Base-by-base conservation (phyloP, 441 rosid genomes). In the Pelargonium citronellum region DNA sequence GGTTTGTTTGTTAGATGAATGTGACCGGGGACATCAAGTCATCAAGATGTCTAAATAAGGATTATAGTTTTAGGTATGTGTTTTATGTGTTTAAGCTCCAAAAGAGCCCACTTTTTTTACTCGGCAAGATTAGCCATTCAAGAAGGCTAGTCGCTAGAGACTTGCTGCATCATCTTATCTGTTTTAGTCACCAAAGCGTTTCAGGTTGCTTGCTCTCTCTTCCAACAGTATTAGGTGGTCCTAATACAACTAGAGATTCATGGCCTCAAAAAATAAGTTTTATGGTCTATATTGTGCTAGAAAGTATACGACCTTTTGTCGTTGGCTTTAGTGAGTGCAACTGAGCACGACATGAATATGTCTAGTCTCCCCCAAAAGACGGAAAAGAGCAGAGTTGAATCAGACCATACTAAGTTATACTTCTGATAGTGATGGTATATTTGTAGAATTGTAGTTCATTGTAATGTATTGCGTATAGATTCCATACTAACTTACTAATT, bases 81-180 rank as follows among this genome's bases (percentile, higher is more conserved):
- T 55, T 13, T 7, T 55, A 15, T 55, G 61, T 55, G 19, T 16
- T 19, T 16, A 55, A 55, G 61, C 22, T 19, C 24, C 61, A 55
- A 20, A 55, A 19, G 64, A 20, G 34, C 64, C 64, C 64, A 58
- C 64, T 58, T 6, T 12, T 58, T 58, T 58, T 58, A 19, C 64
- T 9, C 15, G 64, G 64, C 20, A 58, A 58, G 64, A 12, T 58
- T 8, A 58, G 34, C 37, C 37, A 30, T 30, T 30, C 37, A 30
- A 30, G 37, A 30, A 3, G 37, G 37, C 37, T 30, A 6, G n/a
- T 58, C 30, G 24, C 30, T 58, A 58, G 24, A 58, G 64, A 58
- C 64, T 58, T 58, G 64, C 64, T 58, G 64, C 64, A 58, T 16
- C 64, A 19, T 58, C 64, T 58, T 58, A 58, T 58, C 64, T n/a